phyloP scores from a whole-genome alignment of 106 monocot genomes.

The Dendrobium chrysotoxum region DNA sequence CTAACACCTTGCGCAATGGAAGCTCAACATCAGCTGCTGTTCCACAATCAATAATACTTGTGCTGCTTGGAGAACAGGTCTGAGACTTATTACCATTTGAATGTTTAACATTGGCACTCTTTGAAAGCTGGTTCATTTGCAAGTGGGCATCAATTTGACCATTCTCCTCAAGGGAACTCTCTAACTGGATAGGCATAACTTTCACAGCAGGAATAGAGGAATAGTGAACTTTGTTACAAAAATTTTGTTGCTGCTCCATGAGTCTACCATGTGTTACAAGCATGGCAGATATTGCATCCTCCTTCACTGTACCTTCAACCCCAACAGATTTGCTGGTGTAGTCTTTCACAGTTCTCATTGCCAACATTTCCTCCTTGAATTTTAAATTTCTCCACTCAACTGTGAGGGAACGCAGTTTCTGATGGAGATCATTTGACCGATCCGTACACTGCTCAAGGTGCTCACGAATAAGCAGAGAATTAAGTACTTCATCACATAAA shows the following conservation, averaged over 20 bases:
- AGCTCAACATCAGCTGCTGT: slow-evolving; percentile 6
- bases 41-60: slow-evolving; percentile 8
- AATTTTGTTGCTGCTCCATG: slow-evolving; percentile 17
- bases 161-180: slow-evolving; percentile 22
- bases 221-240: slow-evolving; percentile 19
- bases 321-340: slow-evolving; percentile 19
- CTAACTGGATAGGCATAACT: slow-evolving; percentile 1
- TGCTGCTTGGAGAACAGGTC: slow-evolving; percentile 5
- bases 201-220: slow-evolving; percentile 13
- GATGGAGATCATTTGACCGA: slow-evolving; percentile 66
- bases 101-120: slow-evolving; percentile 13
- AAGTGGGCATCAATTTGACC: slow-evolving; percentile 20
- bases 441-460: slow-evolving; percentile 86
- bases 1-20: neutral
- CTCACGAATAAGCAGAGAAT: slow-evolving; percentile 71
- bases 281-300: slow-evolving; percentile 20
- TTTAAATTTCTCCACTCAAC: slow-evolving; percentile 81
- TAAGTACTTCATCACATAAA: slow-evolving; percentile 87
- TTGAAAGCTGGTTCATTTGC: slow-evolving; percentile 11
- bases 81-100: slow-evolving; percentile 22
- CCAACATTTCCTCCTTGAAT: slow-evolving; percentile 56
- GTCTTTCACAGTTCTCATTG: slow-evolving; percentile 31
- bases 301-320: slow-evolving; percentile 15
- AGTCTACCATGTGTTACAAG: slow-evolving; percentile 18
- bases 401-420: slow-evolving; percentile 51